These are phyloP conservation scores for Cryptosporidium sp. DNA, from an alignment of 169 alveolate species.

Conservation along the genomic window DNA sequence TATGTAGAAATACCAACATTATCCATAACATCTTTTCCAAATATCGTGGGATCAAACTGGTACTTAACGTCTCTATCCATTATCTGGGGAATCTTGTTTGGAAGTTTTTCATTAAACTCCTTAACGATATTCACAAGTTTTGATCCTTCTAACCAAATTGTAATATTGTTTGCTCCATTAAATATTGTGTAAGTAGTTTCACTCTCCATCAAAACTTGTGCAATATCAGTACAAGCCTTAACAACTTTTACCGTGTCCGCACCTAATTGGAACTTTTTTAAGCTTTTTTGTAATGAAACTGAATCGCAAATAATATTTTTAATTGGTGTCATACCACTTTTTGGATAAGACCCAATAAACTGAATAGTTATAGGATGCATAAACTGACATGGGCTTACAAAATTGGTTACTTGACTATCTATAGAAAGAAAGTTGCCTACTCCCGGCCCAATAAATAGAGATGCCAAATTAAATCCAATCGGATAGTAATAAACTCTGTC, in stretches of 20 bases:
- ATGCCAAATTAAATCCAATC: constrained; percentile 67
- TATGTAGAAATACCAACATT: constrained; percentile 44
- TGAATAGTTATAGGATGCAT: constrained; percentile 74
- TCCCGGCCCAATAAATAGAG: constrained; percentile 38
- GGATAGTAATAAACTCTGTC: constrained; percentile 65
- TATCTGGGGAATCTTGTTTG: constrained; percentile 50
- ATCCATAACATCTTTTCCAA: constrained; percentile 26
- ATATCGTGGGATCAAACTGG: constrained; percentile 55
- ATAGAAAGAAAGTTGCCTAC: constrained; percentile 55
- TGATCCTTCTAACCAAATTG: constrained; percentile 72
- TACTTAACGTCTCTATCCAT: constrained; percentile 49
- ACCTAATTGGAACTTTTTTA: constrained; percentile 1
- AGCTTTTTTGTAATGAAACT: constrained; percentile 42
- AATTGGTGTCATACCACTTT: constrained; percentile 59
- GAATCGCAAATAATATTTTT: constrained; percentile 52
- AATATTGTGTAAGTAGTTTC: constrained; percentile 34
- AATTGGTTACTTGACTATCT: constrained; percentile 71
- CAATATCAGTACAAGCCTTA: constrained; percentile 56
- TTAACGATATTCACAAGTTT: constrained; percentile 34
- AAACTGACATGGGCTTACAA: constrained; percentile 68
- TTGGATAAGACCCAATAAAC: constrained; percentile 60
- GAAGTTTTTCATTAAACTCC: constrained; percentile 40
- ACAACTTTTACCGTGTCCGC: constrained; percentile 60
- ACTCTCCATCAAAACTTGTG: constrained; percentile 42
- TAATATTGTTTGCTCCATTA: constrained; percentile 66